These are phyloP conservation scores for Didymella arachidicola DNA, from an alignment of 2,329 filamentous ascomycete species.

Conservation along the genomic window DNA sequence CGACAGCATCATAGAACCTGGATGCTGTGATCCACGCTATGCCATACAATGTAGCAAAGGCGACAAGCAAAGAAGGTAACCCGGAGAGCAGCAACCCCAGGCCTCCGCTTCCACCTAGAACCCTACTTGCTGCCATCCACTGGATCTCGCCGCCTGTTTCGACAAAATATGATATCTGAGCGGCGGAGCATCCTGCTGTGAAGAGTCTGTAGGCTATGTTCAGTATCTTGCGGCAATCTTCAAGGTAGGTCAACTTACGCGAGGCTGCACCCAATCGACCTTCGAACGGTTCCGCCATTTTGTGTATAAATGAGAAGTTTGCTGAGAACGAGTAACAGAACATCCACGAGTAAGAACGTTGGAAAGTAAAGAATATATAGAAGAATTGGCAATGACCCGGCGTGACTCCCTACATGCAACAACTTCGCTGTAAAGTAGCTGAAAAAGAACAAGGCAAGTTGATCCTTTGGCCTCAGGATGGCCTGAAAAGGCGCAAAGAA, in stretches of 20 bases:
- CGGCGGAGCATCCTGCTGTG: slow-evolving; percentile 25
- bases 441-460: slow-evolving; percentile 28
- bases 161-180: slow-evolving; percentile 27
- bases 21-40: slow-evolving; percentile 21
- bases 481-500: slow-evolving; percentile 27
- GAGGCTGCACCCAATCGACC: slow-evolving; percentile 16
- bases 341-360: slow-evolving; percentile 26
- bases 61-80: slow-evolving; percentile 19
- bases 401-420: slow-evolving; percentile 29
- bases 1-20: slow-evolving; percentile 23
- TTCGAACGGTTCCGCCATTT: slow-evolving; percentile 16
- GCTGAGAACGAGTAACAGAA: slow-evolving; percentile 26
- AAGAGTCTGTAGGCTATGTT: slow-evolving; percentile 10
- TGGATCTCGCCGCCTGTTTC: slow-evolving; percentile 30
- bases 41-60: slow-evolving; percentile 19
- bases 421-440: slow-evolving; percentile 28
- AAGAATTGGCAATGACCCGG: slow-evolving; percentile 25
- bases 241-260: slow-evolving; percentile 17
- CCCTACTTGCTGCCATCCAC: slow-evolving; percentile 29
- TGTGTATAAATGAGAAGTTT: slow-evolving; percentile 25
- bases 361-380: slow-evolving; percentile 29
- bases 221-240: neutral
- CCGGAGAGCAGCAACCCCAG: slow-evolving; percentile 26
- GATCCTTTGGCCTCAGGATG: slow-evolving; percentile 23
- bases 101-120: slow-evolving; percentile 27